A percentile compares a stretch with the other conserved stretches of the same genome.
phyloP scores from a whole-genome alignment of 257 asterid species.

The Gardenia jasminoides region DNA sequence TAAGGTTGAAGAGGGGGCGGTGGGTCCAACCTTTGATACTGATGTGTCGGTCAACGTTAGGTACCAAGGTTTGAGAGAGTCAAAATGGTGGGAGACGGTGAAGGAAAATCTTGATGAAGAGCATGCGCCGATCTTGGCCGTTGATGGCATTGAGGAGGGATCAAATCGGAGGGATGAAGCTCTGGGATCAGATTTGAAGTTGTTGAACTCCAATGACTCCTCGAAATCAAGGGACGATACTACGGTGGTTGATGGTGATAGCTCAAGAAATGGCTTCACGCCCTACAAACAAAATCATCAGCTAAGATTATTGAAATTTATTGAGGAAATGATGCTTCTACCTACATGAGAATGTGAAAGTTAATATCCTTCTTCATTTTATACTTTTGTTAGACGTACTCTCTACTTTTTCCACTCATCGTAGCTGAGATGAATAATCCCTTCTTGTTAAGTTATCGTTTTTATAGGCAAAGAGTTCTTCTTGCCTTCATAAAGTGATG shows the following conservation, averaged over 20 bases:
- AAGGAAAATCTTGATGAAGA: slow-evolving; percentile 85
- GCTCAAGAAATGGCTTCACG: slow-evolving; percentile 74
- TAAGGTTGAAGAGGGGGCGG: slow-evolving; percentile 18
- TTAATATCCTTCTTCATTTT: too few relatives aligned
- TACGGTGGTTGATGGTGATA: slow-evolving; percentile 44
- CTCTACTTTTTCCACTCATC: too few relatives aligned
- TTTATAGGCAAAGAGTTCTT: too few relatives aligned
- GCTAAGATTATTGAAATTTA: background rate
- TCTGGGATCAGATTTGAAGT: slow-evolving; percentile 52
- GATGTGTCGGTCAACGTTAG: slow-evolving; percentile 64
- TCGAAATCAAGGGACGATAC: slow-evolving; percentile 78
- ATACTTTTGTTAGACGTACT: too few relatives aligned
- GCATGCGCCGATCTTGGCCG: slow-evolving; percentile 64
- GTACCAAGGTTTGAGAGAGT: slow-evolving; percentile 90
- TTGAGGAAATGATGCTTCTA: too few relatives aligned
- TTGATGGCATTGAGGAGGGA: slow-evolving; percentile 43
- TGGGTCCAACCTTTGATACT: slow-evolving; percentile 60
- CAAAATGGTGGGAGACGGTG: slow-evolving; percentile 79
- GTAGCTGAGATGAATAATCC: background rate
- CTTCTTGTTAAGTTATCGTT: background rate
- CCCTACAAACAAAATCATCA: slow-evolving; percentile 43
- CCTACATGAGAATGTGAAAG: too few relatives aligned
- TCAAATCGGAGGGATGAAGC: slow-evolving; percentile 71
- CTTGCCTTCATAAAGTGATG: background rate
- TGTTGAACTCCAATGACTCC: slow-evolving; percentile 60